A percentile compares a stretch with the other conserved stretches of the same genome.
These are phyloP conservation scores for Syzygium malaccense DNA, from an alignment of 441 rosid genomes.

Conservation along the genomic window DNA sequence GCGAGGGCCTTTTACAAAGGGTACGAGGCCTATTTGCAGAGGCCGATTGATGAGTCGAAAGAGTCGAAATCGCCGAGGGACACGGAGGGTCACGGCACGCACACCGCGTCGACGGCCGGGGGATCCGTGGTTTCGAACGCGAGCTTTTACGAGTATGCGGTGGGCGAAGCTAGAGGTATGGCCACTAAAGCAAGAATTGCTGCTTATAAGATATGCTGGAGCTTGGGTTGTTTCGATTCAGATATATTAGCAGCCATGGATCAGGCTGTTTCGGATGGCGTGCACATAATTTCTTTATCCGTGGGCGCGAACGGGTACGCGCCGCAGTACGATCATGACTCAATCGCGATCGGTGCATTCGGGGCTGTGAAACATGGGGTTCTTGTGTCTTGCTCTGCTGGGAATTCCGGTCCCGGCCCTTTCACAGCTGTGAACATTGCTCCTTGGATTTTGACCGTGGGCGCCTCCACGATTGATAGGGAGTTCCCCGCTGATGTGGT, in stretches of 20 bases:
- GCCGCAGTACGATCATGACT: conserved; percentile 52
- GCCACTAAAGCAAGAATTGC: conserved; percentile 73
- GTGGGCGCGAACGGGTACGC: conserved; percentile 68
- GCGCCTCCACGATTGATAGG: conserved; percentile 77
- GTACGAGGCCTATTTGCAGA: conserved; percentile 16
- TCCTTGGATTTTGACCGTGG: conserved; percentile 85
- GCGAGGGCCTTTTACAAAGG: conserved; percentile 62
- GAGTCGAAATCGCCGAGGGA: conserved; percentile 65
- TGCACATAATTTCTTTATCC: conserved; percentile 67
- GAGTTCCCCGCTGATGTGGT: conserved; percentile 64
- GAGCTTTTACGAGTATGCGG: conserved; percentile 45
- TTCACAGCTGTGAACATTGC: conserved; percentile 67
- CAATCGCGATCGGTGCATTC: conserved; percentile 75
- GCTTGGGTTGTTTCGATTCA: conserved; percentile 59
- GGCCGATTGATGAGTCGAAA: conserved; percentile 22
- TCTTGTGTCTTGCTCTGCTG: conserved; percentile 81
- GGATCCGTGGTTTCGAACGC: conserved; percentile 61
- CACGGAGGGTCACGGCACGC: conserved; percentile 80
- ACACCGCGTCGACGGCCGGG: conserved; percentile 74
- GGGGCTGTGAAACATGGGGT: conserved; percentile 54
- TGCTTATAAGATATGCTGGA: conserved; percentile 81
- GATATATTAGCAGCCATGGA: conserved; percentile 88
- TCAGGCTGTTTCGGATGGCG: conserved; percentile 70
- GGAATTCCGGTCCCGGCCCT: conserved; percentile 78
- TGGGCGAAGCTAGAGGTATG: conserved; percentile 77